Evolutionary conservation across 2,329 filamentous ascomycete genomes (phyloP).

Genomic region (Teratosphaeria zuluensis): DNA sequence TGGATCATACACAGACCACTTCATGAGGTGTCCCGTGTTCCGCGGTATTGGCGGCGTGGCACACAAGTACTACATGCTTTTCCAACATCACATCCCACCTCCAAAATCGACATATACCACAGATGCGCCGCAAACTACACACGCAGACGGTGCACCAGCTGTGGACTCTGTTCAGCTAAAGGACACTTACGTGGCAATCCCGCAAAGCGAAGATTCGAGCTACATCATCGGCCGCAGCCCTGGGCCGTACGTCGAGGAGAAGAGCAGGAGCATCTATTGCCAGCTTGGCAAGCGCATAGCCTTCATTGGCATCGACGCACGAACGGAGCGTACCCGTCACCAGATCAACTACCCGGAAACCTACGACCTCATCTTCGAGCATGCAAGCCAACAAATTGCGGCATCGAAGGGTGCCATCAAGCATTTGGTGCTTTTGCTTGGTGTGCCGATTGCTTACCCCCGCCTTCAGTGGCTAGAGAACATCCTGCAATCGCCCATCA

Average conservation of each 20-base stretch:
- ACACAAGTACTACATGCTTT: slow-evolving; percentile 51
- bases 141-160: slow-evolving; percentile 36
- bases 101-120: slow-evolving; percentile 79
- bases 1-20: slow-evolving; percentile 56
- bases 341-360: slow-evolving; percentile 78
- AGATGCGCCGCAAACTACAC: slow-evolving; percentile 50
- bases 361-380: slow-evolving; percentile 50
- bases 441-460: slow-evolving; percentile 60
- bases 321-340: slow-evolving; percentile 72
- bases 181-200: slow-evolving; percentile 60
- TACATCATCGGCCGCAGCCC: slow-evolving; percentile 71
- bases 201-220: slow-evolving; percentile 52
- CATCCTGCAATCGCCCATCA: slow-evolving; percentile 73
- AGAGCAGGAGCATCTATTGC: slow-evolving; percentile 52
- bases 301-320: slow-evolving; percentile 50
- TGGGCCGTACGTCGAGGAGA: slow-evolving; percentile 55
- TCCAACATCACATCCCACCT: slow-evolving; percentile 71
- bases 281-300: slow-evolving; percentile 56
- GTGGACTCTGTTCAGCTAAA: slow-evolving; percentile 63
- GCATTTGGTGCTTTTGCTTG: slow-evolving; percentile 53
- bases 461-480: slow-evolving; percentile 96
- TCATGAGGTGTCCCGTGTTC: slow-evolving; percentile 57
- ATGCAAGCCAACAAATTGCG: slow-evolving; percentile 43
- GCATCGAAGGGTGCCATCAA: slow-evolving; percentile 47
- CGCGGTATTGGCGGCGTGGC: slow-evolving; percentile 53